Percentiles rank a stretch among this genome's conserved stretches.
Conservation (phyloP, 176 grass and related monocot genomes). For the Aechmea fasciata region DNA sequence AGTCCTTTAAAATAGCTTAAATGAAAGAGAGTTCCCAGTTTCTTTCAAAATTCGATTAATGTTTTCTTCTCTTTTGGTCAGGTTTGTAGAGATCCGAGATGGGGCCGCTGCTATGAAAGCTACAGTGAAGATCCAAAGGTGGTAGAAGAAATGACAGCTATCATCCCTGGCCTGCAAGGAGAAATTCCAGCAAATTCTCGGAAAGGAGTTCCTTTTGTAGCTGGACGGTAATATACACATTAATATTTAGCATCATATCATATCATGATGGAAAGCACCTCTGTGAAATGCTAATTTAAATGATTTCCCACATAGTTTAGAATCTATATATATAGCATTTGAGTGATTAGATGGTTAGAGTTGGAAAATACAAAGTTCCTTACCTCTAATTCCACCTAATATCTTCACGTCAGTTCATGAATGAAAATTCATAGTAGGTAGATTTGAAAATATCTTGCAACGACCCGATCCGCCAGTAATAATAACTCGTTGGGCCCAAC, state of each 20-base stretch:
- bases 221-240: neutral
- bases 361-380: too few species aligned
- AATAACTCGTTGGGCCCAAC: too few species aligned
- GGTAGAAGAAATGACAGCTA: neutral
- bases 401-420: too few species aligned
- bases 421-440: too few species aligned
- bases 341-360: too few species aligned
- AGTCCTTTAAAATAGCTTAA: too few species aligned
- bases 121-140: constrained; percentile 3
- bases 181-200: constrained; percentile 3
- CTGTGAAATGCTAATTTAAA: neutral
- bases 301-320: neutral
- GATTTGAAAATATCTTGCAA: too few species aligned
- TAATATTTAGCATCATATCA: neutral
- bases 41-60: neutral
- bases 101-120: constrained; percentile 3
- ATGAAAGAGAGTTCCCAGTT: neutral
- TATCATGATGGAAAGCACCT: neutral
- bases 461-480: too few species aligned
- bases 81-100: constrained; percentile 6
- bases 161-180: constrained; percentile 2
- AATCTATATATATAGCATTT: too few species aligned
- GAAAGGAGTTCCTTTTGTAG: constrained; percentile 3
- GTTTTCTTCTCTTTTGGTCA: neutral
- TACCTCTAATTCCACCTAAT: too few species aligned